Base-by-base conservation (phyloP, 2,329 filamentous ascomycete genomes). In the Fusarium goolgardi region DNA sequence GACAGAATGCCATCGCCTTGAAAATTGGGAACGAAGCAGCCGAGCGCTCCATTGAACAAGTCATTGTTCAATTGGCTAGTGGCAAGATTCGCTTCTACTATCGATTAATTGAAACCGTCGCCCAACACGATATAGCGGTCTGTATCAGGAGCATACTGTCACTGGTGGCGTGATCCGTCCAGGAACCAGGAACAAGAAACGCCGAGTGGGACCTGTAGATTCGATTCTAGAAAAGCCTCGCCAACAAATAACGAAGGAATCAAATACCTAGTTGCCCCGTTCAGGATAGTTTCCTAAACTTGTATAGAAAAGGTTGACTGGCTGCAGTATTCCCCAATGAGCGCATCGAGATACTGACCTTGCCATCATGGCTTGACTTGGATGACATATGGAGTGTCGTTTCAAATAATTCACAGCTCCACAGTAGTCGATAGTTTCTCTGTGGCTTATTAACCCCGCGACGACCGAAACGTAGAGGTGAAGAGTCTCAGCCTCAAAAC, bases 101-200 rank as follows among this genome's bases (percentile, higher is more conserved):
- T 53, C 18, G n/a, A 62, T 52, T 43, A 25, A 51, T 46, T 40
- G 29, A 54, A 58, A 32, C 50, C 34, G 41, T 25, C 35, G 49
- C 49, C 45, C 34, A 35, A 20, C 35, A 49, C 31, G 49, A 54
- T 64, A 43, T 59, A 41, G 63, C 58, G 63, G 59, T 68, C 64
- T 67, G 59, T 59, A 67, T 43, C 45, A 59, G 39, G 25, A 53
- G 46, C 25, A 52, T 55, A 12, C 41, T 15, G 18, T 23, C 21
- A 59, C 15, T 53, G 53, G 67, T 71, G 61, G 67, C 60, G 52
- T 63, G 57, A 68, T 59, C 64, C 44, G 54, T 52, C 44, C 53
- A 72, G 66, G 69, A 62, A 68, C 58, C 67, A 71, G 70, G 70
- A 71, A 72, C 67, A 55, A 67, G 58, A 29, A 58, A 56, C 37